Conservation (phyloP, 441 rosid species). For the Pelargonium myrrhifolium region DNA sequence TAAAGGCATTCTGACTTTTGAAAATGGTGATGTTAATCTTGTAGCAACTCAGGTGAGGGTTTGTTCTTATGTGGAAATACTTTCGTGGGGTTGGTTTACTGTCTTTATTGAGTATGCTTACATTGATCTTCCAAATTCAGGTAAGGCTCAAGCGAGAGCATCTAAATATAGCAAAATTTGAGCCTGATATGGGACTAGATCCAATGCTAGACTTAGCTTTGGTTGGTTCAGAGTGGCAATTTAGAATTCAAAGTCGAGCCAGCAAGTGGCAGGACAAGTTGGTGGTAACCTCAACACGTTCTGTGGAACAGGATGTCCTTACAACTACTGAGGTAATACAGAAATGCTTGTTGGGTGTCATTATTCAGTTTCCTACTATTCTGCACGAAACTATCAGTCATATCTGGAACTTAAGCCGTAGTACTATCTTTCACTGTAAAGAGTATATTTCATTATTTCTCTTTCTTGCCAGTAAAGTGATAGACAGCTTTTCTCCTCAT, state of each 20-base stretch:
- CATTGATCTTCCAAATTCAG: conserved; percentile 35
- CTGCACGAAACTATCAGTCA: conserved; percentile 6
- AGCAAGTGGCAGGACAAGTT: conserved; percentile 98
- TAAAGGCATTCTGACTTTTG: conserved; percentile 77
- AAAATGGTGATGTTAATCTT: conserved; percentile 97
- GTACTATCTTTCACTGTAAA: background rate
- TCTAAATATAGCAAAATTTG: conserved; percentile 84
- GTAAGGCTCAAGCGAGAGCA: conserved; percentile 92
- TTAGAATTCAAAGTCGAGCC: conserved; percentile 92
- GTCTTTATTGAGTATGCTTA: conserved; percentile 13
- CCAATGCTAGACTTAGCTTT: conserved; percentile 89
- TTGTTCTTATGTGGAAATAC: background rate
- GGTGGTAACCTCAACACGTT: conserved; percentile 86
- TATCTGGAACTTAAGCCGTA: conserved; percentile 3
- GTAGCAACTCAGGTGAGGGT: conserved; percentile 87
- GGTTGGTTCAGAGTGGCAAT: conserved; percentile 98
- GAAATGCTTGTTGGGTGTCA: conserved; percentile 2
- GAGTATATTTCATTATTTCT: no score
- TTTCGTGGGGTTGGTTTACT: conserved; percentile 13
- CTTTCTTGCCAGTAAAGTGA: background rate
- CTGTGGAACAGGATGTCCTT: conserved; percentile 92
- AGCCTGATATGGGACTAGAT: conserved; percentile 86
- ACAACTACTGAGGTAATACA: conserved; percentile 76
- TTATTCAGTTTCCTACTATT: conserved; percentile 9
- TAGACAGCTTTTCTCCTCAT: no score